phyloP scores from a whole-genome alignment of 345 rosid species.

The Syzygium aromaticum region DNA sequence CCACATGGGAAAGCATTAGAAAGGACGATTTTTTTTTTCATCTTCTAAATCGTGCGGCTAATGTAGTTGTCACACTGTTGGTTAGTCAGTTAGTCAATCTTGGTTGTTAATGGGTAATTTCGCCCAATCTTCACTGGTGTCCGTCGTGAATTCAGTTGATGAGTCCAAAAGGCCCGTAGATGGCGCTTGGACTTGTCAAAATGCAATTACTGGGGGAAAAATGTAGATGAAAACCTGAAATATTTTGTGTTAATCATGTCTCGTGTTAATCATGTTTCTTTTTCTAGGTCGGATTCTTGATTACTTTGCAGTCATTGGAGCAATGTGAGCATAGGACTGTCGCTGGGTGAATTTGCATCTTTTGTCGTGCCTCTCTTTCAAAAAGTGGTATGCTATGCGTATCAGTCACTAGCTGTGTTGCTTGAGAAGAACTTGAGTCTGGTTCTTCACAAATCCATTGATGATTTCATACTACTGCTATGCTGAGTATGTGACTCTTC shows the following conservation, averaged over 20 bases:
- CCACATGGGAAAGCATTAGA: not conserved
- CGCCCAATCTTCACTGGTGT: not conserved
- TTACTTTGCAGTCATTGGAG: constrained; percentile 11
- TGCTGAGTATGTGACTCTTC: not conserved
- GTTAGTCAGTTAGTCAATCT: not conserved
- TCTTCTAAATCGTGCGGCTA: not conserved
- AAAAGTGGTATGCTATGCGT: constrained; percentile 8
- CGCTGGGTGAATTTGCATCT: constrained; percentile 2
- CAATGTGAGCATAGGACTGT: constrained; percentile 8
- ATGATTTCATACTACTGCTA: not conserved
- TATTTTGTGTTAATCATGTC: not conserved
- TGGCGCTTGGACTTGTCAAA: not conserved
- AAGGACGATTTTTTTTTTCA: not conserved
- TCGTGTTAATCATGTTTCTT: not conserved
- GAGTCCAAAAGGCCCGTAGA: not conserved
- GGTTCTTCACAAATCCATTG: not conserved
- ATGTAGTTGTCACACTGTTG: not conserved
- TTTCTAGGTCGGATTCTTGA: not conserved
- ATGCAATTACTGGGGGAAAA: not conserved
- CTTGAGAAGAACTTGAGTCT: not conserved
- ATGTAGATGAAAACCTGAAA: not conserved
- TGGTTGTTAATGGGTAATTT: not conserved
- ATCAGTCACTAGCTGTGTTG: not conserved
- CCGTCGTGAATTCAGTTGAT: not conserved
- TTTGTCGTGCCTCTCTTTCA: constrained; percentile 23